phyloP scores from a whole-genome alignment of 1,139 yeast species.

The Sugiyamaella xylanicola region DNA sequence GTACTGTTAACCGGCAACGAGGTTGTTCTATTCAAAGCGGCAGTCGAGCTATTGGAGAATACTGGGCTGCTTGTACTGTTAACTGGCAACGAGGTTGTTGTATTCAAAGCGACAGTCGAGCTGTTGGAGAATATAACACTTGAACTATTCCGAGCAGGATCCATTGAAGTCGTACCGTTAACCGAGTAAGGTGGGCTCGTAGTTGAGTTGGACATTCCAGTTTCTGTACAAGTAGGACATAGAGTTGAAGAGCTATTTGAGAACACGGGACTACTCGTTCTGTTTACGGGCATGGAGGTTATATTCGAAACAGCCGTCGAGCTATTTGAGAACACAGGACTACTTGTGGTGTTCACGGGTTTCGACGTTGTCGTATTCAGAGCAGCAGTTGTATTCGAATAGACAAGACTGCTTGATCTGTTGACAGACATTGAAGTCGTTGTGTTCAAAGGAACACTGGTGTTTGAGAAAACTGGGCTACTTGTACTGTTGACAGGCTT shows the following conservation, averaged over 20 bases:
- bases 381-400: background rate
- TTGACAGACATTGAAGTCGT: background rate
- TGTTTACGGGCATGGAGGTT: background rate
- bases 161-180: conserved; percentile 4
- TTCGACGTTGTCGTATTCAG: background rate
- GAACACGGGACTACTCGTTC: background rate
- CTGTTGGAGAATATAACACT: conserved; percentile 8
- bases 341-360: background rate
- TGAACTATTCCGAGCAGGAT: background rate
- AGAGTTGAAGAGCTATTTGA: background rate
- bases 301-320: background rate
- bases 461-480: background rate
- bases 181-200: conserved; percentile 1
- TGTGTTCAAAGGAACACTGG: background rate
- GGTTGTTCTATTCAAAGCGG: background rate
- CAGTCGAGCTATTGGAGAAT: background rate
- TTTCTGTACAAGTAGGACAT: background rate
- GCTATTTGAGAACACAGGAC: background rate
- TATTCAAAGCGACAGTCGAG: conserved; percentile 2
- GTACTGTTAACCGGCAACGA: background rate
- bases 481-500: background rate
- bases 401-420: background rate
- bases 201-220: background rate
- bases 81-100: background rate
- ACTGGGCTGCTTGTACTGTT: background rate